Evolutionary conservation across 78 protist species (phyloP).

Genomic region (Protostelium mycophagum): DNA sequence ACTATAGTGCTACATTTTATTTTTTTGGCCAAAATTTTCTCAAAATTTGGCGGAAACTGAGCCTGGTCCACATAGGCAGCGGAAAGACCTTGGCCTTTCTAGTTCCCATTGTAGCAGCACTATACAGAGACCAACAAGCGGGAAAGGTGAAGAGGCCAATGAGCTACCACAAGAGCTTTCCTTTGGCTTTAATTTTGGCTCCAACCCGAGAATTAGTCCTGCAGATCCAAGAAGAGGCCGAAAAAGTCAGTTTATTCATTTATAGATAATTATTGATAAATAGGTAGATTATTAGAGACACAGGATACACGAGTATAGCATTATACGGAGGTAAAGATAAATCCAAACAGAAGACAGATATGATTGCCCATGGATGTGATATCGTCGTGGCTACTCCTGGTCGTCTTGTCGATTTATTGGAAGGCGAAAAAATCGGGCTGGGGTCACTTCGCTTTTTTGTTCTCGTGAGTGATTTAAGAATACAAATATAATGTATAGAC

Average conservation of each 20-base stretch:
- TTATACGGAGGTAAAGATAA: constrained; percentile 98
- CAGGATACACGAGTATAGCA: constrained; percentile 68
- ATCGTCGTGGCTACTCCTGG: constrained; percentile 97
- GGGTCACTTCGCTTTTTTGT: constrained; percentile 60
- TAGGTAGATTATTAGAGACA: neutral
- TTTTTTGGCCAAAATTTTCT: neutral
- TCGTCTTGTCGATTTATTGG: constrained; percentile 88
- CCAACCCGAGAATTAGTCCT: constrained; percentile 94
- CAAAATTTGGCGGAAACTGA: neutral
- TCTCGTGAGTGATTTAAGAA: constrained; percentile 89
- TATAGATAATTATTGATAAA: too few species aligned
- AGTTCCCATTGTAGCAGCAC: constrained; percentile 65
- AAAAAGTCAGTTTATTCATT: constrained; percentile 69
- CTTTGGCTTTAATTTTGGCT: constrained; percentile 73
- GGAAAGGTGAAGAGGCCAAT: constrained; percentile 25
- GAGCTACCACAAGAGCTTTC: constrained; percentile 14
- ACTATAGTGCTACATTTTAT: neutral
- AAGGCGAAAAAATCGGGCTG: constrained; percentile 33
- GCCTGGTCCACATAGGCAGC: constrained; percentile 92
- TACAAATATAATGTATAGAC: too few species aligned
- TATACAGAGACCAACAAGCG: constrained; percentile 34
- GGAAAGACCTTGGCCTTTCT: constrained; percentile 97
- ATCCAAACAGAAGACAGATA: constrained; percentile 79
- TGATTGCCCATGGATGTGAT: constrained; percentile 48
- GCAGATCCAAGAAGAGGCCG: constrained; percentile 77